Percentiles rank a stretch among this genome's conserved stretches.
Evolutionary conservation across 106 monocot genomes (phyloP).

Genomic region (Allium sativum): DNA sequence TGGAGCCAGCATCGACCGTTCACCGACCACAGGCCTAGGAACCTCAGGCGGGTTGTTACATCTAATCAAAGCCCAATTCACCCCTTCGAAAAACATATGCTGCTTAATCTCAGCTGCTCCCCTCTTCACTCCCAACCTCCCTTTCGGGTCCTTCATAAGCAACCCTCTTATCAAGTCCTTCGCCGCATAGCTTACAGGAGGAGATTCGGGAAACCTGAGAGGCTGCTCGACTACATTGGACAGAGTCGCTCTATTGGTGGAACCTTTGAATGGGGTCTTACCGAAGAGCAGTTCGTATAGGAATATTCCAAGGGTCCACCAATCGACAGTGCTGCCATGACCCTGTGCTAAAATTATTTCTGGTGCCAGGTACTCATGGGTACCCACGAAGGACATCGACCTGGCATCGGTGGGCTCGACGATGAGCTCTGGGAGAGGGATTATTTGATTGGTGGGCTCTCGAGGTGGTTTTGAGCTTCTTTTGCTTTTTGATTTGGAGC

Average conservation of each 20-base stretch:
- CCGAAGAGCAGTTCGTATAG: conserved; percentile 14
- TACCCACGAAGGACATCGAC: conserved; percentile 19
- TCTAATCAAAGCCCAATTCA: conserved; percentile 21
- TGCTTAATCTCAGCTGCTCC: conserved; percentile 20
- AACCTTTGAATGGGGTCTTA: conserved; percentile 17
- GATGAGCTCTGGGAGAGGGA: conserved; percentile 15
- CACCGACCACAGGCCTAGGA: conserved; percentile 1
- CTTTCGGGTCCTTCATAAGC: conserved; percentile 15
- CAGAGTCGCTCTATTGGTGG: conserved; percentile 9
- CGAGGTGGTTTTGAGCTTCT: neutral
- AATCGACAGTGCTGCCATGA: conserved; percentile 17
- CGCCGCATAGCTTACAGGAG: conserved; percentile 5
- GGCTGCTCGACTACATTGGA: conserved; percentile 16
- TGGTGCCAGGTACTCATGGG: conserved; percentile 17
- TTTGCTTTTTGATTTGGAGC: conserved; percentile 6
- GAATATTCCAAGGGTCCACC: conserved; percentile 20
- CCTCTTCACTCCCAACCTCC: conserved; percentile 6
- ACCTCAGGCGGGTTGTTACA: conserved; percentile 12
- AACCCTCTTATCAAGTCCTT: conserved; percentile 12
- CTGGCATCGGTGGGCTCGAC: conserved; percentile 17
- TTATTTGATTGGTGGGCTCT: conserved; percentile 11
- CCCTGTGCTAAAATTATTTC: conserved; percentile 10
- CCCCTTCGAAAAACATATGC: conserved; percentile 15
- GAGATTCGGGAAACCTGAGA: conserved; percentile 9
- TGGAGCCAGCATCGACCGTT: neutral